A percentile compares a stretch with the other conserved stretches of the same genome.
phyloP scores from a whole-genome alignment of 1,139 yeast species.

The Blastobotrys capitulatus region DNA sequence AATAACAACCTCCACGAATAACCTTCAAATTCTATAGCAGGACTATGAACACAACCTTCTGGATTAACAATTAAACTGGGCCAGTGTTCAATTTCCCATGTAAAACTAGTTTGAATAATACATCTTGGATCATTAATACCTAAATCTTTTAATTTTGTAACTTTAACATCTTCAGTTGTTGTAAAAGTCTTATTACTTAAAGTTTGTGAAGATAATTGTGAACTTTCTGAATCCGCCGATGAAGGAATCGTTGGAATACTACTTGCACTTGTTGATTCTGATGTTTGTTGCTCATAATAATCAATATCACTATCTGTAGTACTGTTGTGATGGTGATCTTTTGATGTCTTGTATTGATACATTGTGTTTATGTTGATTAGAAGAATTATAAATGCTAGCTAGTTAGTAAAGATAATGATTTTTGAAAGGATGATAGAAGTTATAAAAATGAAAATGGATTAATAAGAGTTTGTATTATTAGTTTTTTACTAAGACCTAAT shows the following conservation, averaged over 20 bases:
- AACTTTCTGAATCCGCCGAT: not conserved
- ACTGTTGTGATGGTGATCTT: too few species aligned
- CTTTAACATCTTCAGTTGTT: not conserved
- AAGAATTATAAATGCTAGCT: too few species aligned
- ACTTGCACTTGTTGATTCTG: slow-evolving; percentile 1
- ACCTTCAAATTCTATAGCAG: slow-evolving; percentile 4
- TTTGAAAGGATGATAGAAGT: too few species aligned
- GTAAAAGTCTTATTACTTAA: not conserved
- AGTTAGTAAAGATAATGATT: too few species aligned
- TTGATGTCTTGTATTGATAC: not conserved
- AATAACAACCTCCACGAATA: slow-evolving; percentile 8
- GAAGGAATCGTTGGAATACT: slow-evolving; percentile 6
- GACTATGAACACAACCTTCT: not conserved
- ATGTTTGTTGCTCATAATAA: not conserved
- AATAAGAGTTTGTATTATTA: too few species aligned
- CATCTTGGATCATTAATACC: slow-evolving; percentile 9
- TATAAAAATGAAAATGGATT: too few species aligned
- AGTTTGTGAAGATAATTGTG: not conserved
- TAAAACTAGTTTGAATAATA: slow-evolving; percentile 6
- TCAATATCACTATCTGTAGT: slow-evolving; percentile 1
- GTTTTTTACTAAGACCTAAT: too few species aligned
- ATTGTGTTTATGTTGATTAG: too few species aligned
- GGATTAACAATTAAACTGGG: not conserved
- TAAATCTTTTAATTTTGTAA: slow-evolving; percentile 3
- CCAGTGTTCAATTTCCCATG: slow-evolving; percentile 10